Evolutionary conservation across 1,139 yeast genomes (phyloP), one percentile per base, ranked within the genome.

Genomic region (Candida frijolesensis): DNA sequence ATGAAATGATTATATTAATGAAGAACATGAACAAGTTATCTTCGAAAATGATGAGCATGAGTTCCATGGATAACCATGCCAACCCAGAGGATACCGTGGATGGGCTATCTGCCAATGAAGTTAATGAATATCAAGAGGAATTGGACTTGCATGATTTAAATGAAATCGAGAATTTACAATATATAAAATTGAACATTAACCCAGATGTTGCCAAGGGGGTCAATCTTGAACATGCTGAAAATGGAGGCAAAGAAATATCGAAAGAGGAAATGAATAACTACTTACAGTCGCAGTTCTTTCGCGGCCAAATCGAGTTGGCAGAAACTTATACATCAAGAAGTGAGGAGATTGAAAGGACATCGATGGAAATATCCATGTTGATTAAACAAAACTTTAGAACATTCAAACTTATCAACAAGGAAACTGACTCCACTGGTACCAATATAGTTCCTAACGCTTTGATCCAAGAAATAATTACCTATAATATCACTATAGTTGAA

Each of bases 21-120:
- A 80, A 87, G 58, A 89, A 96, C 54, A 91, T 92, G 96, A 94
- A 94, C 67, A 81, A 90, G 54, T 73, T 94, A 46, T 87, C 96
- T 58, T 84, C 90, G 51, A 83, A 92, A 58, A 88, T 94, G 88
- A 81, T 90, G 55, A 79, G 81, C 53, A 79, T 83, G 58, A 71
- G 72, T 62, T 47, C 54, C 4, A 45, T 44, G 22, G 49, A 44
- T 7, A 44, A 46, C 32, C 32, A 47, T n/a, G 47, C 52, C 8
- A 44, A 54, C 27, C 54, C 53, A 8, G 57, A 55, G 40, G 49
- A 50, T 22, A 45, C 56, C 2, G 47, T 47, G 1, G 61, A 55
- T 41, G 68, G 65, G 14, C 55, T 66, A 43, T 59, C 62, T 25
- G 63, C 61, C 37, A 64, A 59, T 16, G 74, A 72, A 32, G 65